Conservation (phyloP, 2,329 filamentous ascomycete species). For the Trichophyton verrucosum region DNA sequence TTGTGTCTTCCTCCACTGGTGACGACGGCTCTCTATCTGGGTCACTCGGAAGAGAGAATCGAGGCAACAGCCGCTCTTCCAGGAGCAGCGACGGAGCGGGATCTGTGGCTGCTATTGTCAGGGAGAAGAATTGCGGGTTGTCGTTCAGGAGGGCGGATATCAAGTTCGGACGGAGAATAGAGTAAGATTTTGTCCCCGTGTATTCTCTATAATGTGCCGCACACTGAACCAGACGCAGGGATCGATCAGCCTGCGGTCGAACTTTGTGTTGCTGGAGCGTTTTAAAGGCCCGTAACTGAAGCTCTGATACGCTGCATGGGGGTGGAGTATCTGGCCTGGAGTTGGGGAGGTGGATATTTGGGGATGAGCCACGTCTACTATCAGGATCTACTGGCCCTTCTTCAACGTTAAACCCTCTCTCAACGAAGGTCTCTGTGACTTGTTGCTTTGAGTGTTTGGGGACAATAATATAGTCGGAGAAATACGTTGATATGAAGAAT, state of each 20-base stretch:
- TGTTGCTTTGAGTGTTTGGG: conserved; percentile 60
- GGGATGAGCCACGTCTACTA: conserved; percentile 12
- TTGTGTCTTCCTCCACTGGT: conserved; percentile 32
- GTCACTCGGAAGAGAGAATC: conserved; percentile 61
- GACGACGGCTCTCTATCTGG: conserved; percentile 44
- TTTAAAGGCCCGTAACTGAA: conserved; percentile 71
- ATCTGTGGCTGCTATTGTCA: conserved; percentile 35
- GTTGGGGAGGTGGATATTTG: conserved; percentile 22
- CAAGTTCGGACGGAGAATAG: conserved; percentile 29
- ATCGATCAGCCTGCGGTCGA: conserved; percentile 55
- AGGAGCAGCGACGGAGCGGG: conserved; percentile 36
- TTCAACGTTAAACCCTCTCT: conserved; percentile 73
- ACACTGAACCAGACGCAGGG: conserved; percentile 66
- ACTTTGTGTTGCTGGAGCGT: conserved; percentile 70
- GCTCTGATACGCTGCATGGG: conserved; percentile 62
- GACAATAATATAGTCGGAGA: conserved; percentile 91
- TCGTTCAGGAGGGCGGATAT: conserved; percentile 28
- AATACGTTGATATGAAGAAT: conserved; percentile 98
- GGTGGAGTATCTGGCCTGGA: conserved; percentile 54
- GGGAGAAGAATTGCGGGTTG: conserved; percentile 37
- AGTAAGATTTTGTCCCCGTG: conserved; percentile 24
- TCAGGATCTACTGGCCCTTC: conserved; percentile 26
- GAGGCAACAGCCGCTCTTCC: conserved; percentile 41
- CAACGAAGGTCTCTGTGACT: conserved; percentile 64
- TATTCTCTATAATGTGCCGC: conserved; percentile 48